Percentiles rank a stretch among this genome's conserved stretches.
These are phyloP conservation scores for Colletotrichum sansevieriae DNA, from an alignment of 2,329 filamentous ascomycete genomes.

Conservation along the genomic window DNA sequence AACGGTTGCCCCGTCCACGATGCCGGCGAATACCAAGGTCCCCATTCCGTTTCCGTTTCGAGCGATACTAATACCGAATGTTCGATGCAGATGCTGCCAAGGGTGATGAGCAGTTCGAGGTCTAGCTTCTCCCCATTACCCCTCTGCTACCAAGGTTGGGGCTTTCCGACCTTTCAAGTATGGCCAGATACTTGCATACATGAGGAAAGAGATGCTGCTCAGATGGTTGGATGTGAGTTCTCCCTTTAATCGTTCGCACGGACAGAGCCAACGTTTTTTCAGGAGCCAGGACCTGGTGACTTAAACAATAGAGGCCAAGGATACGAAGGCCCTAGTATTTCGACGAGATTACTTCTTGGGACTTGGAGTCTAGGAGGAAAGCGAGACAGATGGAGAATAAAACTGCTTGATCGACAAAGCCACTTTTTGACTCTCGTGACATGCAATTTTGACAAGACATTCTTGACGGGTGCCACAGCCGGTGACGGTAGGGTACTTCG, in stretches of 20 bases:
- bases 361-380: not conserved
- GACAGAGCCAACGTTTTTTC: not conserved
- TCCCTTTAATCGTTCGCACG: no score
- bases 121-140: slow-evolving; percentile 17
- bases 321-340: not conserved
- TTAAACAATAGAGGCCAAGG: not conserved
- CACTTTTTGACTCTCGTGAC: not conserved
- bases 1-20: slow-evolving; percentile 32
- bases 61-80: slow-evolving; percentile 39
- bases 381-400: not conserved
- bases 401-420: not conserved
- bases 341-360: not conserved
- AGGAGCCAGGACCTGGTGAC: not conserved
- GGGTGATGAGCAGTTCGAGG: slow-evolving; percentile 14
- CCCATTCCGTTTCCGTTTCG: slow-evolving; percentile 23
- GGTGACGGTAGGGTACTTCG: slow-evolving; percentile 7
- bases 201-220: slow-evolving; percentile 19
- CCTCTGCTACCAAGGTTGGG: slow-evolving; percentile 24
- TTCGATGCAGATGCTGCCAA: slow-evolving; percentile 32
- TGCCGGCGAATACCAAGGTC: slow-evolving; percentile 26
- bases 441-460: not conserved
- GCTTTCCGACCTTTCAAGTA: slow-evolving; percentile 3
- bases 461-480: not conserved
- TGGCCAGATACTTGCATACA: slow-evolving; percentile 33
- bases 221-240: slow-evolving; percentile 26